A percentile compares a stretch with the other conserved stretches of the same genome.
Conservation (phyloP, 371 early-diverging fungal species). For the Blakeslea trispora region DNA sequence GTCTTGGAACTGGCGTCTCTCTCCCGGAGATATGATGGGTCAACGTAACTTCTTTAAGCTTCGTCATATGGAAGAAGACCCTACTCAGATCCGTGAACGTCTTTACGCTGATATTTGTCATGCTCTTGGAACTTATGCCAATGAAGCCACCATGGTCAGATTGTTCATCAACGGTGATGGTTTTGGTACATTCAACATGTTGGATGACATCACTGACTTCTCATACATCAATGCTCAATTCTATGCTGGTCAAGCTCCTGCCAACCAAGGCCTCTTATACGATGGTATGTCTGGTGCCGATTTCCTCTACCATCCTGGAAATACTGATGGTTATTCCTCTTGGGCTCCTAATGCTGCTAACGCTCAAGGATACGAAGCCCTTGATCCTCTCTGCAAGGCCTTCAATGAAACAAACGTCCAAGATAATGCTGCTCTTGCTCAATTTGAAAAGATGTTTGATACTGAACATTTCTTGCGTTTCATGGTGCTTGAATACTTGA, state of each 20-base stretch:
- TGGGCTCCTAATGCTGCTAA: constrained; percentile 35
- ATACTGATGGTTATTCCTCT: constrained; percentile 31
- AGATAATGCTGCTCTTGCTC: constrained; percentile 42
- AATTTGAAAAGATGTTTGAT: constrained; percentile 42
- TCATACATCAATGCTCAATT: constrained; percentile 51
- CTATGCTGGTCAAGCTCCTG: constrained; percentile 46
- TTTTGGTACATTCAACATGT: constrained; percentile 57
- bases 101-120: constrained; percentile 53
- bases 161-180: constrained; percentile 53
- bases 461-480: constrained; percentile 54
- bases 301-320: constrained; percentile 39
- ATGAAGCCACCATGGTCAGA: constrained; percentile 56
- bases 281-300: constrained; percentile 58
- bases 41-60: constrained; percentile 57
- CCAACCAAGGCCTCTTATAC: constrained; percentile 47
- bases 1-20: constrained; percentile 53
- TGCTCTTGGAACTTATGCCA: constrained; percentile 52
- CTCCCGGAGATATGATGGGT: constrained; percentile 30
- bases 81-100: constrained; percentile 63
- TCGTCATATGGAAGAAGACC: constrained; percentile 61
- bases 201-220: constrained; percentile 55
- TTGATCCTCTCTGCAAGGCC: constrained; percentile 43
- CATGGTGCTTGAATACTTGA: constrained; percentile 62
- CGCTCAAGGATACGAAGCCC: constrained; percentile 38
- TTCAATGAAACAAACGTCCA: constrained; percentile 40